Percentiles rank a stretch among this genome's conserved stretches.
Evolutionary conservation across 2,329 filamentous ascomycete species (phyloP).

Genomic region (Trichoderma hamatum): DNA sequence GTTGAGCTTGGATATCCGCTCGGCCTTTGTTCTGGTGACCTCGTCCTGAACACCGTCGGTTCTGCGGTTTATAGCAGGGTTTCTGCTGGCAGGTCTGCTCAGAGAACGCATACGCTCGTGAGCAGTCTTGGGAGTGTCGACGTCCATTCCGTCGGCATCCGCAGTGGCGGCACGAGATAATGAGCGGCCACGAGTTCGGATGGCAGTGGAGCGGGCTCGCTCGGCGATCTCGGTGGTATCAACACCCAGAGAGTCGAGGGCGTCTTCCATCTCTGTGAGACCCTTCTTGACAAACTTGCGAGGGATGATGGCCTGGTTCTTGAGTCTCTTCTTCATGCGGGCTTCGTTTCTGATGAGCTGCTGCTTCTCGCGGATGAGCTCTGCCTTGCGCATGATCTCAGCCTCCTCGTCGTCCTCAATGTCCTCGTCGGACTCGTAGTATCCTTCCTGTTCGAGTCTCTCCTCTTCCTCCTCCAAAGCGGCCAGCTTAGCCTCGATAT

Average conservation of each 20-base stretch:
- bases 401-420: slow-evolving; percentile 88
- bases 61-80: slow-evolving; percentile 64
- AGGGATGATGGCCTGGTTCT: slow-evolving; percentile 94
- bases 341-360: slow-evolving; percentile 90
- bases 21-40: slow-evolving; percentile 72
- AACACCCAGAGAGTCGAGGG: slow-evolving; percentile 82
- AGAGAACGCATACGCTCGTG: slow-evolving; percentile 69
- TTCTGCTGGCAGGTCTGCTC: slow-evolving; percentile 71
- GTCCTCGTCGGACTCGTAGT: slow-evolving; percentile 83
- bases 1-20: slow-evolving; percentile 81
- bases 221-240: slow-evolving; percentile 76
- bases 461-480: slow-evolving; percentile 96
- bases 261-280: slow-evolving; percentile 82
- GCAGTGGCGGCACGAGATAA: slow-evolving; percentile 62
- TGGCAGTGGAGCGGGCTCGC: slow-evolving; percentile 65
- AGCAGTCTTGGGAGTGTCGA: slow-evolving; percentile 55
- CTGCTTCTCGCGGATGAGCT: slow-evolving; percentile 93
- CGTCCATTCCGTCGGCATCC: slow-evolving; percentile 76
- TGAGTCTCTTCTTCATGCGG: slow-evolving; percentile 92
- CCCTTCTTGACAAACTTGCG: slow-evolving; percentile 79
- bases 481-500: slow-evolving; percentile 90
- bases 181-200: slow-evolving; percentile 71
- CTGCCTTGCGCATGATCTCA: slow-evolving; percentile 87
- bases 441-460: slow-evolving; percentile 85
- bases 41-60: slow-evolving; percentile 77